Percentiles rank a stretch among this genome's conserved stretches.
phyloP scores from a whole-genome alignment of 768 basidiomycete genomes.

The Leccinum broughii region DNA sequence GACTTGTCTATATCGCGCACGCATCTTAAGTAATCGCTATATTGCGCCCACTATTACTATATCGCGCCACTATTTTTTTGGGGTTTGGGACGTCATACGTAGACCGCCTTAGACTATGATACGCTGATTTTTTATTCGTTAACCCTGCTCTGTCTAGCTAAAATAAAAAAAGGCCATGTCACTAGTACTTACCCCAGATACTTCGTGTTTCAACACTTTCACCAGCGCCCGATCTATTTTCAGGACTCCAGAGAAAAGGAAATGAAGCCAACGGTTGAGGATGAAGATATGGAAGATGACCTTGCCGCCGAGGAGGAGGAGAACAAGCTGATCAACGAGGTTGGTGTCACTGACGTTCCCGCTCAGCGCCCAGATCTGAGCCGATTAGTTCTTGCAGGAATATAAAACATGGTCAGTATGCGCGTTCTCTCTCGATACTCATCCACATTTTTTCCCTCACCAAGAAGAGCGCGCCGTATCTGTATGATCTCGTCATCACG shows the following conservation, averaged over 20 bases:
- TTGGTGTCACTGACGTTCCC: slow-evolving; percentile 33
- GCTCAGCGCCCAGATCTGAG: slow-evolving; percentile 11
- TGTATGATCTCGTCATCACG: slow-evolving; percentile 96
- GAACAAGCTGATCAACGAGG: slow-evolving; percentile 87
- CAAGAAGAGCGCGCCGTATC: slow-evolving; percentile 95
- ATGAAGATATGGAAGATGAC: slow-evolving; percentile 77
- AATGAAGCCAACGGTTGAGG: slow-evolving; percentile 49
- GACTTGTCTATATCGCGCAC: too few species aligned
- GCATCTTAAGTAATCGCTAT: too few species aligned
- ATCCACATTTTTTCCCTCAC: neutral
- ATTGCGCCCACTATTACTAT: too few species aligned
- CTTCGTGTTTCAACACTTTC: neutral
- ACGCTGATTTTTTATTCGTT: too few species aligned
- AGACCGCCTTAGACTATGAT: too few species aligned
- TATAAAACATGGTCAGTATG: slow-evolving; percentile 77
- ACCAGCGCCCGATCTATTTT: neutral
- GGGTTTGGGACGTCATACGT: too few species aligned
- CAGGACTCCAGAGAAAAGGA: slow-evolving; percentile 27
- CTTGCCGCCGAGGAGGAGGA: slow-evolving; percentile 76
- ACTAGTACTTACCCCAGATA: neutral
- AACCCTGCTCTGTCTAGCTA: too few species aligned
- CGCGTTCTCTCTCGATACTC: slow-evolving; percentile 4
- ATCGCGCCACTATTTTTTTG: too few species aligned
- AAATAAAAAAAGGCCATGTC: slow-evolving; percentile 1
- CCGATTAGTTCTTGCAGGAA: slow-evolving; percentile 47